phyloP scores from a whole-genome alignment of 1,284 basidiomycete species.

The Papiliotrema fonsecae region DNA sequence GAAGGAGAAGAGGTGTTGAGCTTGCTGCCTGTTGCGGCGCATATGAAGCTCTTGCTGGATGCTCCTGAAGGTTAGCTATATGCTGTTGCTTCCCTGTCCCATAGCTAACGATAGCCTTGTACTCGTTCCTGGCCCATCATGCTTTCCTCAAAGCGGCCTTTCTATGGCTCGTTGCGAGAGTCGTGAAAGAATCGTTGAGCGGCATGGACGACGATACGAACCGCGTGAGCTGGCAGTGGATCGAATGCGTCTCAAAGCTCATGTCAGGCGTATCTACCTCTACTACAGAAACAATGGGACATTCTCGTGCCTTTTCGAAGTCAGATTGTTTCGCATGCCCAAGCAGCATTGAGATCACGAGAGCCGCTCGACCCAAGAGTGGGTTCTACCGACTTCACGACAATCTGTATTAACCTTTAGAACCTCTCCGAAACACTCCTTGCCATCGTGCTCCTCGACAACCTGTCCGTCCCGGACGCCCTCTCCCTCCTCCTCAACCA shows the following conservation, averaged over 20 bases:
- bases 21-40: conserved; percentile 72
- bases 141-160: conserved; percentile 75
- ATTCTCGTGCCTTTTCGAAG: conserved; percentile 71
- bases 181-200: conserved; percentile 53
- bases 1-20: conserved; percentile 52
- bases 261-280: conserved; percentile 53
- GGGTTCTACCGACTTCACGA: not conserved
- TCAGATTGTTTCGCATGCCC: conserved; percentile 78
- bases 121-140: conserved; percentile 73
- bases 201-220: conserved; percentile 31
- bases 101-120: conserved; percentile 52
- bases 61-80: conserved; percentile 61
- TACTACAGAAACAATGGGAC: conserved; percentile 87
- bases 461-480: conserved; percentile 66
- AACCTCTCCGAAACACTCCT: conserved; percentile 68
- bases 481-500: conserved; percentile 66
- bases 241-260: not conserved
- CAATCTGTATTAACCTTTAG: conserved; percentile 46
- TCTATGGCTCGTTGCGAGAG: conserved; percentile 77
- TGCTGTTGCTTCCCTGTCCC: not conserved
- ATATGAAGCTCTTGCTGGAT: conserved; percentile 79
- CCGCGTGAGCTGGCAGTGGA: conserved; percentile 16
- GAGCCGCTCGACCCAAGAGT: conserved; percentile 28
- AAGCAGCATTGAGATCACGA: conserved; percentile 60
- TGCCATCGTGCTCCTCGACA: conserved; percentile 76